Evolutionary conservation across 2,329 filamentous ascomycete species (phyloP).

Genomic region (Fusarium sp.): DNA sequence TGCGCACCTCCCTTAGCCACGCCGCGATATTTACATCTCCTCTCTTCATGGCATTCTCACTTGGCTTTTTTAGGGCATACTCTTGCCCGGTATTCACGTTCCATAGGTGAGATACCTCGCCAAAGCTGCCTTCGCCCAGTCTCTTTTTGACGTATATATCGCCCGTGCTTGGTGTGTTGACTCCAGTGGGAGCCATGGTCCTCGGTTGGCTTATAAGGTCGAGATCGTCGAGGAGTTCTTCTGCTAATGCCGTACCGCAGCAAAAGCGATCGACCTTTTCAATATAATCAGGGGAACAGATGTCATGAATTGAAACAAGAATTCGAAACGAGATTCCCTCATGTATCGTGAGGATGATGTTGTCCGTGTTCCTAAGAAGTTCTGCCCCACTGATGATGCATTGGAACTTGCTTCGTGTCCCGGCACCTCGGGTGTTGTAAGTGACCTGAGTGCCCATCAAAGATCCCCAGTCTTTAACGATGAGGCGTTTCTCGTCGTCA

Average conservation of each 20-base stretch:
- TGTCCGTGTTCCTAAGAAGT: not conserved
- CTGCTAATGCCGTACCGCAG: slow-evolving; percentile 20
- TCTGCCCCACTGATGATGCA: not conserved
- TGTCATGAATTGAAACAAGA: not conserved
- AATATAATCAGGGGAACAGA: slow-evolving; percentile 28
- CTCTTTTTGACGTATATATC: not conserved
- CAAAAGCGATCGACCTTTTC: slow-evolving; percentile 34
- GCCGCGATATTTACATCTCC: not conserved
- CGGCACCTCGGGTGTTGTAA: not conserved
- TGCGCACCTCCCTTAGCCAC: not conserved
- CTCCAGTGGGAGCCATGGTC: not conserved
- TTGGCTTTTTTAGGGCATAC: not conserved
- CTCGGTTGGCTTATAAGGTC: not conserved
- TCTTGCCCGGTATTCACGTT: not conserved
- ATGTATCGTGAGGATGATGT: not conserved
- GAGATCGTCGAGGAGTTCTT: not conserved
- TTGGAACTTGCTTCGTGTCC: not conserved
- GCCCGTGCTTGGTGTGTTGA: not conserved
- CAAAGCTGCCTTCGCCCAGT: not conserved
- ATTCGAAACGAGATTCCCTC: not conserved
- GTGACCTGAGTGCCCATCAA: not conserved
- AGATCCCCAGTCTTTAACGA: not conserved
- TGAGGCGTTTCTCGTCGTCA: not conserved
- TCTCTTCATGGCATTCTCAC: not conserved
- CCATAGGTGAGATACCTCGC: not conserved